These are phyloP conservation scores for Auricularia sp. DNA, from an alignment of 768 basidiomycete species.

Conservation along the genomic window DNA sequence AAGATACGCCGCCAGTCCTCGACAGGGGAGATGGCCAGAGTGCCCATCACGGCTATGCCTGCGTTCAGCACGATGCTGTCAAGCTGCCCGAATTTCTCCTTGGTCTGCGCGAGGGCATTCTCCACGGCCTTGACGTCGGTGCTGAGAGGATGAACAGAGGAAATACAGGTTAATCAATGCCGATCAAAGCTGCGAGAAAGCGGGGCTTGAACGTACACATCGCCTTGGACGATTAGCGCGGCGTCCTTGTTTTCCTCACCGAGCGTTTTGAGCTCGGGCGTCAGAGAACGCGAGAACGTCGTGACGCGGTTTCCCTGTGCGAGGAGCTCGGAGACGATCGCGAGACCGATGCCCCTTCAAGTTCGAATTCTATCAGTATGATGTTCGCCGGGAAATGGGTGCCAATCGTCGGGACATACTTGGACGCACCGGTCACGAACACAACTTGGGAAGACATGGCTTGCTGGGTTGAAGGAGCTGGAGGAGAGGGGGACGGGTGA, in stretches of 20 bases:
- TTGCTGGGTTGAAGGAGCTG: too few relatives aligned
- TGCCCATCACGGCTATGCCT: conserved; percentile 66
- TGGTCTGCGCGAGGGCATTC: conserved; percentile 42
- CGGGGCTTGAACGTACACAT: conserved; percentile 52
- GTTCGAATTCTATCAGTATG: background rate
- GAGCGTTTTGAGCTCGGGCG: conserved; percentile 52
- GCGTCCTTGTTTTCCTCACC: conserved; percentile 23
- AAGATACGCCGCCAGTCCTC: conserved; percentile 63
- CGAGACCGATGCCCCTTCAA: conserved; percentile 63
- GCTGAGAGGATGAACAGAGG: conserved; percentile 27
- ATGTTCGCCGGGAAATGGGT: background rate
- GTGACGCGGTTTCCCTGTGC: conserved; percentile 56
- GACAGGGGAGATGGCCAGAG: conserved; percentile 39
- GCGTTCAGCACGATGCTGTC: conserved; percentile 82
- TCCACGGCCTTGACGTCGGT: conserved; percentile 45
- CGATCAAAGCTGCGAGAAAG: too few relatives aligned
- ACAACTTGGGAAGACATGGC: conserved; percentile 21
- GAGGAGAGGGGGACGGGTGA: too few relatives aligned
- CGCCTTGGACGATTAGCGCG: conserved; percentile 54
- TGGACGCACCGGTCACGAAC: conserved; percentile 83
- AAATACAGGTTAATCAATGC: too few relatives aligned
- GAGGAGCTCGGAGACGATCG: conserved; percentile 58
- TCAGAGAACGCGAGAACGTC: conserved; percentile 60
- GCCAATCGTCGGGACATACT: conserved; percentile 26
- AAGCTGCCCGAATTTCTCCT: conserved; percentile 47